phyloP scores from a whole-genome alignment of 2,329 filamentous ascomycete species.

The Colletotrichum truncatum region DNA sequence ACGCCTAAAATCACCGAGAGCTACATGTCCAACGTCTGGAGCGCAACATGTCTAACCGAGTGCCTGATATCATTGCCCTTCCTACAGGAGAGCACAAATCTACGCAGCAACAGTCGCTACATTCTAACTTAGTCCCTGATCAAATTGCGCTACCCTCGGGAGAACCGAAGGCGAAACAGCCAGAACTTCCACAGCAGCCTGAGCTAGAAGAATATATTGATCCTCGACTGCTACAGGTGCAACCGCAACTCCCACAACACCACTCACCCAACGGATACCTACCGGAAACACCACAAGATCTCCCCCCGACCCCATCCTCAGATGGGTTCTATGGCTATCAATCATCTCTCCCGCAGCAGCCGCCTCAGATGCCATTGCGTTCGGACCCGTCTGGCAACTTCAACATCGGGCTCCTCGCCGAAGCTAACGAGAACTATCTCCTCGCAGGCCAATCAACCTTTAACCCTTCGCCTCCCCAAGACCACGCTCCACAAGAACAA shows the following conservation, averaged over 20 bases:
- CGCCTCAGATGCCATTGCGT: too few species aligned
- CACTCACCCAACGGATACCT: not conserved
- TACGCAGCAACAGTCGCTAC: not conserved
- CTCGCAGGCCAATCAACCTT: too few species aligned
- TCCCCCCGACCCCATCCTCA: not conserved
- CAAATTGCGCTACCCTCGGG: not conserved
- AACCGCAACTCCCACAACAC: not conserved
- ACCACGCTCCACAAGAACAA: too few species aligned
- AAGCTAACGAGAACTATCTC: too few species aligned
- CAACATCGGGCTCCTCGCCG: too few species aligned
- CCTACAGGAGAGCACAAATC: not conserved
- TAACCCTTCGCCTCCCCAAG: too few species aligned
- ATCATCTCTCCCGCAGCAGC: too few species aligned
- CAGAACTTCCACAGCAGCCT: not conserved
- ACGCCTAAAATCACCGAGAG: not conserved
- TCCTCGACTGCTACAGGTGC: not conserved
- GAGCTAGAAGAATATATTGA: not conserved
- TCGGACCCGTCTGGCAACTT: too few species aligned
- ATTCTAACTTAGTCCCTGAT: not conserved
- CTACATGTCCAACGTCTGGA: not conserved
- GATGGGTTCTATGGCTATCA: too few species aligned
- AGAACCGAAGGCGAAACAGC: not conserved
- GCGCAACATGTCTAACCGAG: not conserved
- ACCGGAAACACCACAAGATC: not conserved
- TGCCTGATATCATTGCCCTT: slow-evolving; percentile 13